Base-by-base conservation (phyloP, 1,284 basidiomycete species). In the Cyathus pygmaeus region DNA sequence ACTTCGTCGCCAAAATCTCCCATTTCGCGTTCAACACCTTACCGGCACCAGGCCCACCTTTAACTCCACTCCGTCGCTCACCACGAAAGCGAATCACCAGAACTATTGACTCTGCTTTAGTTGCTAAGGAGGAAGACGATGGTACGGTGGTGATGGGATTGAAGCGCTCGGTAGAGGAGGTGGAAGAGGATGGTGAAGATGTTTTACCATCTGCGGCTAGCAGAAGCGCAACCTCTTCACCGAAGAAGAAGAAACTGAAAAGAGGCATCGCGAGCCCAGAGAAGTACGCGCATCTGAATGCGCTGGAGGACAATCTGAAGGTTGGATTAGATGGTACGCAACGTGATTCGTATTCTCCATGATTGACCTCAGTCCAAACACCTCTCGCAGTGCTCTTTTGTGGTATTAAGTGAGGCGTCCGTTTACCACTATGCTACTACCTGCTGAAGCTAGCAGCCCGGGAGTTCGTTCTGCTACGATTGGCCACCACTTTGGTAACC, bases 401-500 rank as follows among this genome's bases (percentile, higher is more conserved):
- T 66, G 88, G 88, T 15, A 90, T 91, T 59, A 91, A 90, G 88
- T 89, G 63, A 64, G 81, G 66, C 1, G 15, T 26, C 62, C 56
- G 61, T 55, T n/a, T 29, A 21, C 30, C 24, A 46, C 17, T 29
- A 36, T 47, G n/a, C 49, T 19, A 44, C 51, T 39, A n/a, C 39
- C 42, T 47, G n/a, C 9, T 50, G 47, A 15, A 30, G 47, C 29
- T 50, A 11, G 47, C 57, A 90, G 86, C 68, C 87, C 87, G 17
- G 90, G 90, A 1, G 76, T 85, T 57, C 81, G 74, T 67, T 91
- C 89, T 2, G 87, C 90, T 0, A 79, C 82, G 56, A 77, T 83
- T 4, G 91, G 91, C 1, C 88, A 91, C 71, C 91, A 93, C 71
- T 94, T 89, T 70, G 89, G 87, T 1, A 86, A 89, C 66, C 87